phyloP scores from a whole-genome alignment of 176 grass and related monocot genomes.

The Musa acuminata region DNA sequence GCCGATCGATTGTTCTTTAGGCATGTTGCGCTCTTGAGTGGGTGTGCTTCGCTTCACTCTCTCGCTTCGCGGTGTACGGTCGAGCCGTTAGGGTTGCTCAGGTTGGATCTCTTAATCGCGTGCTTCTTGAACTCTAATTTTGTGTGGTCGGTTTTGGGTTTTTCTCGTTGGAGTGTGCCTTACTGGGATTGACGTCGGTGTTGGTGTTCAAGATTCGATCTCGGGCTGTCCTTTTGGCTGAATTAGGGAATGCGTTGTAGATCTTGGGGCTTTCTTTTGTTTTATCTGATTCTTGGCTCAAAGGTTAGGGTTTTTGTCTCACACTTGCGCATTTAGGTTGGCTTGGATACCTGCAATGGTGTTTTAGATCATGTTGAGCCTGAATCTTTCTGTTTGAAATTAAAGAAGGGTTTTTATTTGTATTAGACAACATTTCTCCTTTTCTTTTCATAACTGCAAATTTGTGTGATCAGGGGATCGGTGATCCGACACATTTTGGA shows the following conservation, averaged over 20 bases:
- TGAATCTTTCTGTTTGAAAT: background rate
- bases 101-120: conserved; percentile 35
- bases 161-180: conserved; percentile 12
- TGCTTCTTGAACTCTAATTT: conserved; percentile 9
- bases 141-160: conserved; percentile 10
- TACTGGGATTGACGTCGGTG: background rate
- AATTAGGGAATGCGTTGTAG: conserved; percentile 28
- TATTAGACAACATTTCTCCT: background rate
- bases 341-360: background rate
- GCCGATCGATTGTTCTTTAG: conserved; percentile 13
- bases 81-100: conserved; percentile 30
- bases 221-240: conserved; percentile 18
- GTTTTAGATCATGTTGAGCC: background rate
- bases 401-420: background rate
- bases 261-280: conserved; percentile 31
- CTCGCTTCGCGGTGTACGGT: background rate
- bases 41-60: background rate
- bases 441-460: background rate
- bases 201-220: conserved; percentile 27
- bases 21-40: background rate
- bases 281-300: background rate
- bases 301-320: background rate
- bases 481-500: too few relatives aligned
- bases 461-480: background rate
- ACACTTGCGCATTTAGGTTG: background rate